Conservation (phyloP, 306 rosid species). For the Rubus parviflorus region DNA sequence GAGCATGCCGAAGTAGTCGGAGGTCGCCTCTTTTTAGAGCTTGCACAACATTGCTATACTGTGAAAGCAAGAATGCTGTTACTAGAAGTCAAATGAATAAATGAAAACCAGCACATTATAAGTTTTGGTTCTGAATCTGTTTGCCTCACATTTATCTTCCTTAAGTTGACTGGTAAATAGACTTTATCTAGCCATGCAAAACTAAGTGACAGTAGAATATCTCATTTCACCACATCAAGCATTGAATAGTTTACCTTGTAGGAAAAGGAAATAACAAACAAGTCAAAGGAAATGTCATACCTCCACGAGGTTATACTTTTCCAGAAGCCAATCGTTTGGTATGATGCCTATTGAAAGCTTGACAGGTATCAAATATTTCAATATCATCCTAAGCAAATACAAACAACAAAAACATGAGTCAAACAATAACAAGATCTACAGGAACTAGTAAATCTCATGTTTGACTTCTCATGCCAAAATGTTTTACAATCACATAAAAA, state of each 20-base stretch:
- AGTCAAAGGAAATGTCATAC: slow-evolving; percentile 38
- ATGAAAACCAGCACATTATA: slow-evolving; percentile 9
- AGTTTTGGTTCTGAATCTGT: neutral
- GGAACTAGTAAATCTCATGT: neutral
- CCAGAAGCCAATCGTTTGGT: slow-evolving; percentile 68
- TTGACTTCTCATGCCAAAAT: neutral
- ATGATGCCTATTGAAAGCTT: slow-evolving; percentile 96
- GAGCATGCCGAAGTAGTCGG: slow-evolving; percentile 82
- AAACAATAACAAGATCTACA: neutral
- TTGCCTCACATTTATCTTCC: slow-evolving; percentile 13
- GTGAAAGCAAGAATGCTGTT: slow-evolving; percentile 26
- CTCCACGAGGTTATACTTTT: slow-evolving; percentile 78
- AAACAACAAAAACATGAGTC: slow-evolving; percentile 26
- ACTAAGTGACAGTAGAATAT: neutral
- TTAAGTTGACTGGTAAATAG: slow-evolving; percentile 12
- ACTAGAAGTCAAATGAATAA: neutral
- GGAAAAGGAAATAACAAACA: neutral
- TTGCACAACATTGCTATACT: slow-evolving; percentile 73
- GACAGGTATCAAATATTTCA: slow-evolving; percentile 91
- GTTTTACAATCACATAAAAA: neutral
- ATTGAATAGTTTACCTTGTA: neutral
- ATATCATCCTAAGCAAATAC: slow-evolving; percentile 67
- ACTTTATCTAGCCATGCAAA: neutral
- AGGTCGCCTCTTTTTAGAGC: slow-evolving; percentile 92
- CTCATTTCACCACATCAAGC: neutral